Conservation (phyloP, 441 rosid species). For the Mallotus repandus region DNA sequence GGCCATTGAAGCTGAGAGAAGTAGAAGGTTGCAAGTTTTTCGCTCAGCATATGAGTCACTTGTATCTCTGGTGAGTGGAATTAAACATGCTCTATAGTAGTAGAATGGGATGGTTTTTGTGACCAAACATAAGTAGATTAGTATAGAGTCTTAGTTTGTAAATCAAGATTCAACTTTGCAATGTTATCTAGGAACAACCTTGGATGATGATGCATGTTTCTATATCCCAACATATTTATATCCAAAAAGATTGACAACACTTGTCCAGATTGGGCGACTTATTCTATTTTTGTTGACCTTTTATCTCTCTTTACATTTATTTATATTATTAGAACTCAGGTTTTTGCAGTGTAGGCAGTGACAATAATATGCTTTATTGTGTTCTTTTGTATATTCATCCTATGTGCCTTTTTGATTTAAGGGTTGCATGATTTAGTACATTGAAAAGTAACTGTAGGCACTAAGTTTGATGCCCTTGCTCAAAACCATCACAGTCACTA, state of each 20-base stretch:
- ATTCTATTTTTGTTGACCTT: not conserved
- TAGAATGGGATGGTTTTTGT: not conserved
- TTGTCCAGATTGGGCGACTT: not conserved
- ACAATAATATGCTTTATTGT: not conserved
- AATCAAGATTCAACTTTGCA: not conserved
- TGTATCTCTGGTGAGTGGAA: slow-evolving; percentile 81
- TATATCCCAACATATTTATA: not conserved
- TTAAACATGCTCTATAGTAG: not conserved
- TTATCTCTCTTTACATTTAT: not conserved
- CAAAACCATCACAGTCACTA: too few relatives aligned
- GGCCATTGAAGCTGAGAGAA: slow-evolving; percentile 81
- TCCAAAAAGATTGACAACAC: not conserved
- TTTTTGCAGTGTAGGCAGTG: not conserved
- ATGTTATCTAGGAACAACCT: slow-evolving; percentile 16
- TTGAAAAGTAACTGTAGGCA: too few relatives aligned
- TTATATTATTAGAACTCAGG: not conserved
- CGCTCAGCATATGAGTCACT: slow-evolving; percentile 75
- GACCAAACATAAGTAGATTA: not conserved
- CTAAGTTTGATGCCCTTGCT: too few relatives aligned
- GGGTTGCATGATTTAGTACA: not conserved
- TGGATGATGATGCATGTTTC: slow-evolving; percentile 6
- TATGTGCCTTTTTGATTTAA: not conserved
- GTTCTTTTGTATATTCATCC: not conserved
- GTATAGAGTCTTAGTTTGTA: not conserved
- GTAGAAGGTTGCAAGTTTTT: slow-evolving; percentile 77